phyloP scores from a whole-genome alignment of 164 flowering plant genomes.

The Tinospora cordifolia region DNA sequence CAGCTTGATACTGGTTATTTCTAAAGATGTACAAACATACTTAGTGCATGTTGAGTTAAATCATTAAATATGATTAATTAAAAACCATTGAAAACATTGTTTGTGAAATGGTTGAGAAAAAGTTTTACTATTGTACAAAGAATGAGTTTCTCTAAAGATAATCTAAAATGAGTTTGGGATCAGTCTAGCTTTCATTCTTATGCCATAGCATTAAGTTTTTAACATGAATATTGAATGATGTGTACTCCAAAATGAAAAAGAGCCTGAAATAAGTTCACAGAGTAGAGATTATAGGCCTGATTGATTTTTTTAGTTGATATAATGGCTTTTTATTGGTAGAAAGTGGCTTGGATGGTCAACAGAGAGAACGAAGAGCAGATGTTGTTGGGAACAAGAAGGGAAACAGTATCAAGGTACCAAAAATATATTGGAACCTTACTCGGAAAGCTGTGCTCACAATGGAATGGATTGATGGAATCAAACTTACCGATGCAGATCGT shows the following conservation, averaged over 20 bases:
- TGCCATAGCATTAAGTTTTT: too few relatives aligned
- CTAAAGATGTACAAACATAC: too few relatives aligned
- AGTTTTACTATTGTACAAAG: too few relatives aligned
- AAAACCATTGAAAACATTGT: too few relatives aligned
- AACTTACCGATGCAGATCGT: conserved; percentile 71
- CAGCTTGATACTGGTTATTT: too few relatives aligned
- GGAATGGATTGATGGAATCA: conserved; percentile 98
- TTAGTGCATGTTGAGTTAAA: too few relatives aligned
- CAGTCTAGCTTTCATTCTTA: too few relatives aligned
- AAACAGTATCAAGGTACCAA: conserved; percentile 61
- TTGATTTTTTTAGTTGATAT: background rate
- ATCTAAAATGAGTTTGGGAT: too few relatives aligned
- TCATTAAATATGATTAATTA: too few relatives aligned
- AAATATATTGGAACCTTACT: conserved; percentile 81
- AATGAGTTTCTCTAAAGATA: too few relatives aligned
- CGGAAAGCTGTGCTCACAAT: conserved; percentile 85
- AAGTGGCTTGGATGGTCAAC: conserved; percentile 20
- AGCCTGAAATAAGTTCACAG: background rate
- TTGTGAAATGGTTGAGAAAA: too few relatives aligned
- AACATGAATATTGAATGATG: background rate
- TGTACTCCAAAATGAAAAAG: background rate
- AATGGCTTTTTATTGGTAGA: conserved; percentile 25
- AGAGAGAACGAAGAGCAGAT: conserved; percentile 16
- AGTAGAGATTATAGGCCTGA: background rate
- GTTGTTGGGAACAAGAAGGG: conserved; percentile 20